Conservation (phyloP, 352 stramenopile species). For the Blastocystis sp. region DNA sequence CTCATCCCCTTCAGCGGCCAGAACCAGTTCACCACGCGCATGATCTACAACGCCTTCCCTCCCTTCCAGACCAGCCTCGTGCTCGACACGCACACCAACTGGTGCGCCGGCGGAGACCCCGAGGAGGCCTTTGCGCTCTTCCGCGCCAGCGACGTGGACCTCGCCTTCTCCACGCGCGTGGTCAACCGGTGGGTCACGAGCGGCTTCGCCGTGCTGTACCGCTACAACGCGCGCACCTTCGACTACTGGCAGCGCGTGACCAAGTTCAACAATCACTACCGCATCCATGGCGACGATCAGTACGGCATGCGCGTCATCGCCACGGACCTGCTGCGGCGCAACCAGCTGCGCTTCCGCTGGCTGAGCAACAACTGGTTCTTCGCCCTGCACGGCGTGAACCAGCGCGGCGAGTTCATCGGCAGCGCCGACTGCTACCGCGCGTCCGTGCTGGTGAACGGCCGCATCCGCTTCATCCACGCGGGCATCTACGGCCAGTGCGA, state of each 20-base stretch:
- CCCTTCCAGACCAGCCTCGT: slow-evolving; percentile 10
- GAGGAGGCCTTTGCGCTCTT: slow-evolving; percentile 13
- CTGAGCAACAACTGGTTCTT: slow-evolving; percentile 51
- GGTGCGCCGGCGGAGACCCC: background rate
- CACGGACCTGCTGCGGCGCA: background rate
- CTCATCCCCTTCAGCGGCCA: background rate
- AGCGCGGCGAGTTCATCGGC: background rate
- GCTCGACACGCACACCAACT: background rate
- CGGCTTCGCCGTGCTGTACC: slow-evolving; percentile 19
- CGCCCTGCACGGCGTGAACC: background rate
- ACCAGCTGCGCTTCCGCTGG: background rate
- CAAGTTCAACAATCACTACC: background rate
- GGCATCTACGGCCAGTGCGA: background rate
- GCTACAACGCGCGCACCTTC: background rate
- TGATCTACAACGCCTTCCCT: background rate
- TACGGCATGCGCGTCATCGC: slow-evolving; percentile 15
- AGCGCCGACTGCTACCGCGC: background rate
- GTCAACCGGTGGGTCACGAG: slow-evolving; percentile 17
- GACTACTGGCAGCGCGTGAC: background rate
- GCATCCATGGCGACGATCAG: background rate
- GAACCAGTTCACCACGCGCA: slow-evolving; percentile 18
- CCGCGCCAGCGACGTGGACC: background rate
- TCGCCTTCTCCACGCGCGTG: background rate
- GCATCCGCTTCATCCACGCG: slow-evolving; percentile 5
- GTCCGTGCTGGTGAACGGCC: slow-evolving; percentile 13